Conservation (phyloP, 1,284 basidiomycete species). For the Melampsora americana region DNA sequence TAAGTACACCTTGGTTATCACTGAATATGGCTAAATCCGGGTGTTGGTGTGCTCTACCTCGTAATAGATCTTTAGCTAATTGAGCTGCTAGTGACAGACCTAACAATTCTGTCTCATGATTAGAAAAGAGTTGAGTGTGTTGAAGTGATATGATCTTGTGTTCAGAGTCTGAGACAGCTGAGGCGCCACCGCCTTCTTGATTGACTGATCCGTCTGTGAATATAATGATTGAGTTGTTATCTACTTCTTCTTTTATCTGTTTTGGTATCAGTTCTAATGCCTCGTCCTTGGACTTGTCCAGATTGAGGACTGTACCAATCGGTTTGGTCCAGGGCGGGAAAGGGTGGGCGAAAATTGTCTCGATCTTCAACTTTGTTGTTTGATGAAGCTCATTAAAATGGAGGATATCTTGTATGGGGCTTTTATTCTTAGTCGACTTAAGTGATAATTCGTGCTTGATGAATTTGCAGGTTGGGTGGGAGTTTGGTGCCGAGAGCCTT, state of each 20-base stretch:
- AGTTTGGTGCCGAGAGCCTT: no score
- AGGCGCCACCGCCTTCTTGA: no score
- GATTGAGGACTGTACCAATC: neutral
- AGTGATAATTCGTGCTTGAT: no score
- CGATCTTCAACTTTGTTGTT: neutral
- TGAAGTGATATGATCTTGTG: neutral
- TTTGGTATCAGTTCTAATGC: neutral
- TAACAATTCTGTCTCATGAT: constrained; percentile 5
- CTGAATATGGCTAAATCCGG: constrained; percentile 2
- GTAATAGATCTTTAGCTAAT: neutral
- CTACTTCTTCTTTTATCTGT: neutral
- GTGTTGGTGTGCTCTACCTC: neutral
- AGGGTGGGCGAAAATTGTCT: neutral
- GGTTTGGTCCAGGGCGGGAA: neutral
- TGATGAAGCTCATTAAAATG: no score
- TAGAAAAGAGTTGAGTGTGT: neutral
- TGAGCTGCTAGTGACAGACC: neutral
- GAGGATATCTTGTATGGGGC: no score
- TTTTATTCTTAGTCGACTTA: no score
- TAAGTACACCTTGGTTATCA: constrained; percentile 13
- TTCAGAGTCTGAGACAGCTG: neutral
- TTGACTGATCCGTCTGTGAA: no score
- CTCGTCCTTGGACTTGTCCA: neutral
- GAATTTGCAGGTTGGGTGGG: no score
- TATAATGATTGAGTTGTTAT: neutral